Evolutionary conservation across 768 basidiomycete species (phyloP), one percentile per base, ranked within the genome.

Genomic region (Lentinula detonsa): DNA sequence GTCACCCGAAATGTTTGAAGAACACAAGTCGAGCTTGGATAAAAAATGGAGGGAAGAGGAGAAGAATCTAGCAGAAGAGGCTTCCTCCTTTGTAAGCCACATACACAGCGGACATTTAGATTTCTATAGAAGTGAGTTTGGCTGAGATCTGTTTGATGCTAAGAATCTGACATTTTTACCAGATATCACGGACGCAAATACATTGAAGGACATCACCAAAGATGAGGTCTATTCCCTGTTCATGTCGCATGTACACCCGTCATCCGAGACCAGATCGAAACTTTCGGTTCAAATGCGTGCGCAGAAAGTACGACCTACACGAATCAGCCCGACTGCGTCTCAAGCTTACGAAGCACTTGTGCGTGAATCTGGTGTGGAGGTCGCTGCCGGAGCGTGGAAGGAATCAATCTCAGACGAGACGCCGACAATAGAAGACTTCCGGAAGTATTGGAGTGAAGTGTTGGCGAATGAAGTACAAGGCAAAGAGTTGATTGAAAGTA

Each of bases 11-110:
- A 87, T 90, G 65, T 95, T 98, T 68, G 74, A 79, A 21, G 86
- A 89, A 66, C 93, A 98, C 69, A 90, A 88, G 73, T 75, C 71
- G 45, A 84, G 91, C 21, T 72, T 98, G 62, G 84, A 90, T 70
- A 85, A 85, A 69, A 88, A 87, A 67, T 91, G 91, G 86, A 75
- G 85, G 61, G 95, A 98, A 70, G 88, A 84, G 39, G 79, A 87
- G 67, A 98, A 98, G 81, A 98, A 97, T 70, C 72, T 98, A 53
- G 76, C 76, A 7, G 91, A 96, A 68, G 97, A 99, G 75, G 75
- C 79, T 2, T 73, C 75, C n/a, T 77, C 79, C 63, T 92, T 87
- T 68, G 87, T 88, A 77, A 65, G 68, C 16, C 84, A 91, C 54
- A 85, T 98, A 63, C 84, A 84, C 63, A 85, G 81, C 23, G 90